These are phyloP conservation scores for Pyrenophora tritici-repentis DNA, from an alignment of 2,329 filamentous ascomycete species.

Conservation along the genomic window DNA sequence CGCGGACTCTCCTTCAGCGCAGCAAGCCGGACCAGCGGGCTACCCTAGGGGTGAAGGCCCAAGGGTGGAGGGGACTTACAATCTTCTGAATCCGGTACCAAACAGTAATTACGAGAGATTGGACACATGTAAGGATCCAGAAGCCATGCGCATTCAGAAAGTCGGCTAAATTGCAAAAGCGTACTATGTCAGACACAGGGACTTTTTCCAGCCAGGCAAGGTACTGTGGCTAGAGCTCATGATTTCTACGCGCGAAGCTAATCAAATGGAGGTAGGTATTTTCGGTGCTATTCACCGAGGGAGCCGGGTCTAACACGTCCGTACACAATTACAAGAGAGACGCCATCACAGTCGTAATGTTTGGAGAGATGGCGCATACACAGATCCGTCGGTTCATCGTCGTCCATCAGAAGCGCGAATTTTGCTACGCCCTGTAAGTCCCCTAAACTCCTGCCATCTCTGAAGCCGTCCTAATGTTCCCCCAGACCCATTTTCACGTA, in stretches of 20 bases:
- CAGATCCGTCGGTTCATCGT: constrained; percentile 7
- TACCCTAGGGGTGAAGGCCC: neutral
- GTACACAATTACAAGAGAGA: neutral
- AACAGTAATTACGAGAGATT: neutral
- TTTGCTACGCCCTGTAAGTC: constrained; percentile 5
- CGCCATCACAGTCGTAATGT: neutral
- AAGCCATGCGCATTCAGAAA: no score
- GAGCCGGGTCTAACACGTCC: neutral
- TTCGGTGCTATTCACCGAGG: neutral
- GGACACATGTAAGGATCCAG: neutral
- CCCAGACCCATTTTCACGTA: constrained; percentile 18
- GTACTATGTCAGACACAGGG: neutral
- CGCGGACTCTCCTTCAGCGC: neutral
- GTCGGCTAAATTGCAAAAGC: neutral
- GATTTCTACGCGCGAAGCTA: neutral
- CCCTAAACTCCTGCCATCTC: fast-evolving
- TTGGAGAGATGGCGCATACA: neutral
- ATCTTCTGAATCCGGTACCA: neutral
- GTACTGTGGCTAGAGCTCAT: neutral
- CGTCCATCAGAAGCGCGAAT: neutral
- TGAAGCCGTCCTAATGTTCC: neutral
- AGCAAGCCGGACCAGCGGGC: neutral
- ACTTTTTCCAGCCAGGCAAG: neutral
- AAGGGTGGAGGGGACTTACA: neutral
- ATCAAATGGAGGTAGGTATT: neutral